A percentile compares a stretch with the other conserved stretches of the same genome.
Conservation (phyloP, 148 eudicot genomes). For the Chenopodium quinoa region DNA sequence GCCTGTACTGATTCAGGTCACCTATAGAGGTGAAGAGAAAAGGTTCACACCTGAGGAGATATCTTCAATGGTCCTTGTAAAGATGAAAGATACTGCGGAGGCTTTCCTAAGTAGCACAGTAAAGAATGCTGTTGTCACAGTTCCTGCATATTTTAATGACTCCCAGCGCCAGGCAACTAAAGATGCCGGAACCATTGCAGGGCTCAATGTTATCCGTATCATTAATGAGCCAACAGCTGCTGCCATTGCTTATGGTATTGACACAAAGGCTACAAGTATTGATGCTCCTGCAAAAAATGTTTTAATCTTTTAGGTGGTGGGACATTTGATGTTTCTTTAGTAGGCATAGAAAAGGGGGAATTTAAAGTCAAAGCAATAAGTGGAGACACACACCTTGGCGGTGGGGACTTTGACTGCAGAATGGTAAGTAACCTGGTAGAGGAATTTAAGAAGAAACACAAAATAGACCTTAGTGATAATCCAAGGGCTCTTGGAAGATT, state of each 20-base stretch:
- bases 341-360: not conserved
- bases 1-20: not conserved
- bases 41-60: not conserved
- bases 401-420: too few relatives aligned
- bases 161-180: too few relatives aligned
- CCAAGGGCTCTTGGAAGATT: too few relatives aligned
- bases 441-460: too few relatives aligned
- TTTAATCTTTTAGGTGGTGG: slow-evolving; percentile 16
- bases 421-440: too few relatives aligned
- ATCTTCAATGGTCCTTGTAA: not conserved
- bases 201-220: too few relatives aligned
- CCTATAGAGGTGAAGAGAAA: not conserved
- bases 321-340: slow-evolving; percentile 16
- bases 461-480: too few relatives aligned
- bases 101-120: not conserved
- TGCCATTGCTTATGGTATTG: too few relatives aligned
- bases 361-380: not conserved
- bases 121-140: not conserved
- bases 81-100: not conserved
- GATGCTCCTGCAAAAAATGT: too few relatives aligned
- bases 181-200: too few relatives aligned
- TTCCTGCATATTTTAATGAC: not conserved
- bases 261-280: too few relatives aligned
- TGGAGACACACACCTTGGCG: not conserved
- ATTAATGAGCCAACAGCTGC: too few relatives aligned